Evolutionary conservation across 2,329 filamentous ascomycete genomes (phyloP).

Genomic region (Monosporascus cannonballus): DNA sequence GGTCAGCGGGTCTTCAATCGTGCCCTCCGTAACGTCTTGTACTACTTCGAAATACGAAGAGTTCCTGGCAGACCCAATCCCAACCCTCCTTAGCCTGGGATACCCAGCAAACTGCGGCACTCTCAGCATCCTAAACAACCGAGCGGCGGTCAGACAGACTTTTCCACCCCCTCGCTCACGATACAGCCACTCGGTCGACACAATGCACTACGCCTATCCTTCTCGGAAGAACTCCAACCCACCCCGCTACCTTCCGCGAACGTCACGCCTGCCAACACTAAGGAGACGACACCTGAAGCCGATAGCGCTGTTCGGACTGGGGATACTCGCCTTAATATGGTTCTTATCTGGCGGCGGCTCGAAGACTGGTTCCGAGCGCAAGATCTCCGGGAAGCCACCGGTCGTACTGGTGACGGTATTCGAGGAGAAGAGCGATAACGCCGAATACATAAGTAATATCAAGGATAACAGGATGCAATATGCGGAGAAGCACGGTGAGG

Average conservation of each 20-base stretch:
- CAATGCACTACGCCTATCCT: constrained; percentile 87
- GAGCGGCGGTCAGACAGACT: constrained; percentile 5
- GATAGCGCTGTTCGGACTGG: constrained; percentile 47
- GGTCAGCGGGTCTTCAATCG: no score
- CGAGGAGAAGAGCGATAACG: constrained; percentile 59
- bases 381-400: constrained; percentile 47
- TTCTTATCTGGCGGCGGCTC: constrained; percentile 40
- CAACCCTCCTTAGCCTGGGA: no score
- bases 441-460: constrained; percentile 65
- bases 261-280: constrained; percentile 46
- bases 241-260: constrained; percentile 61
- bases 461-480: constrained; percentile 80
- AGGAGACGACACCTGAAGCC: constrained; percentile 59
- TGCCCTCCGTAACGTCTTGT: no score
- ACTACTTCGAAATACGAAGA: no score
- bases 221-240: constrained; percentile 77
- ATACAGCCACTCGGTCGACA: constrained; percentile 13
- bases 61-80: no score
- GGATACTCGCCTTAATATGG: constrained; percentile 54
- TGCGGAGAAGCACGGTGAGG: constrained; percentile 74
- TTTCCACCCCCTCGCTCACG: no score
- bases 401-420: constrained; percentile 82
- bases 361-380: constrained; percentile 26
- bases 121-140: neutral
- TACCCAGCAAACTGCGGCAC: no score